Conservation (phyloP, 2,329 filamentous ascomycete genomes). For the Verticillium tricorpus region DNA sequence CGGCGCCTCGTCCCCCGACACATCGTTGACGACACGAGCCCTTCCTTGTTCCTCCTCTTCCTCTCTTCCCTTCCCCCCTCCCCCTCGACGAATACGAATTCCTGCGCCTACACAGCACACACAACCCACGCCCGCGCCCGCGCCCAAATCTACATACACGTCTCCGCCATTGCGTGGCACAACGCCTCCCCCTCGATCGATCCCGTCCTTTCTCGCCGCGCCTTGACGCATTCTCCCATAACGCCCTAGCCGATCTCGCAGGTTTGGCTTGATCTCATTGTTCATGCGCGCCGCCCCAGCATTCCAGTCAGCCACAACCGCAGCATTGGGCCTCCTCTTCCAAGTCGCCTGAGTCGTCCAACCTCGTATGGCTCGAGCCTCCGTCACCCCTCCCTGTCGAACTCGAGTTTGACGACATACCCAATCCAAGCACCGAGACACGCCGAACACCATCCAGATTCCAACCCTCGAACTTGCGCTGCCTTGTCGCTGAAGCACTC, state of each 20-base stretch:
- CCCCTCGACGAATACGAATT: background rate
- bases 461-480: slow-evolving; percentile 9
- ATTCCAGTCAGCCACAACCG: slow-evolving; percentile 11
- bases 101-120: background rate
- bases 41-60: background rate
- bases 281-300: slow-evolving; percentile 8
- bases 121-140: background rate
- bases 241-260: background rate
- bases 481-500: background rate
- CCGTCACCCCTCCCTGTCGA: slow-evolving; percentile 5
- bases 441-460: slow-evolving; percentile 10
- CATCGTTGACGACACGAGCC: background rate
- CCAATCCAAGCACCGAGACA: slow-evolving; percentile 15
- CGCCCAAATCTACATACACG: background rate
- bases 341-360: background rate
- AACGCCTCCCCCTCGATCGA: background rate
- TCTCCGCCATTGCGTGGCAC: background rate
- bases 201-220: background rate
- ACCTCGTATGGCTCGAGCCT: slow-evolving; percentile 8
- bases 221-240: slow-evolving; percentile 6
- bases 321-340: background rate
- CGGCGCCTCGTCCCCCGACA: background rate
- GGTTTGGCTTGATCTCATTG: slow-evolving; percentile 18
- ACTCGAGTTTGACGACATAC: slow-evolving; percentile 15
- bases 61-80: background rate